Evolutionary conservation across 139 green algal genomes (phyloP), one percentile per base, ranked within the genome.

Genomic region (Chlorella sp.): DNA sequence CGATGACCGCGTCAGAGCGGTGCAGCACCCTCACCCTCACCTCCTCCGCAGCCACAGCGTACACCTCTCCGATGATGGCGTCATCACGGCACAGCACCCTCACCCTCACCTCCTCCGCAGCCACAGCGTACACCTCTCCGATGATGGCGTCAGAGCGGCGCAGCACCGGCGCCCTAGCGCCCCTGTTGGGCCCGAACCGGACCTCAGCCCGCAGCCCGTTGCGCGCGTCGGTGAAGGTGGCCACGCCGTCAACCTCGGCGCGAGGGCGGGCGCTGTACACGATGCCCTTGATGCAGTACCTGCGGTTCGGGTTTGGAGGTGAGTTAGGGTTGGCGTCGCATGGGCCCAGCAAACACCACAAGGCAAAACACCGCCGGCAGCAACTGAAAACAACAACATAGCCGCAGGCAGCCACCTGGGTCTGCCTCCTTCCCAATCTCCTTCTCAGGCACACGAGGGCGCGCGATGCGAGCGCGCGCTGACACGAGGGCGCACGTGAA

Each of bases 1-100:
- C 88, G 35, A 66, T 67, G 31, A 93, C 69, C 1, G 87, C 80
- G 55, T 94, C 89, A n/a, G 79, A 62, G 23, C 88, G 80, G 31
- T 77, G 69, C 77, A 91, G 76, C 67, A 83, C 70, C 35, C 51
- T 59, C 32, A 72, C 75, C 27, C 78, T 73, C n/a, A n/a, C n/a
- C n/a, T n/a, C n/a, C n/a, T n/a, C n/a, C n/a, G n/a, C n/a, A n/a
- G n/a, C n/a, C n/a, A n/a, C 31, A 33, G 74, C 55, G 67, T 83
- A 90, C 33, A 93, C 77, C 26, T 75, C 77, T 27, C 88, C 88
- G 35, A 66, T 67, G 31, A 93, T 66, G 0, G 87, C 80, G 55
- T 94, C 89, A n/a, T 77, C 61, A 17, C 88, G 80, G 31, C 78
- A 67, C 77, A 91, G 76, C 67, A 83, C 70, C 35, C 51, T 59